Base-by-base conservation (phyloP, 768 basidiomycete genomes). In the Suillus occidentalis region DNA sequence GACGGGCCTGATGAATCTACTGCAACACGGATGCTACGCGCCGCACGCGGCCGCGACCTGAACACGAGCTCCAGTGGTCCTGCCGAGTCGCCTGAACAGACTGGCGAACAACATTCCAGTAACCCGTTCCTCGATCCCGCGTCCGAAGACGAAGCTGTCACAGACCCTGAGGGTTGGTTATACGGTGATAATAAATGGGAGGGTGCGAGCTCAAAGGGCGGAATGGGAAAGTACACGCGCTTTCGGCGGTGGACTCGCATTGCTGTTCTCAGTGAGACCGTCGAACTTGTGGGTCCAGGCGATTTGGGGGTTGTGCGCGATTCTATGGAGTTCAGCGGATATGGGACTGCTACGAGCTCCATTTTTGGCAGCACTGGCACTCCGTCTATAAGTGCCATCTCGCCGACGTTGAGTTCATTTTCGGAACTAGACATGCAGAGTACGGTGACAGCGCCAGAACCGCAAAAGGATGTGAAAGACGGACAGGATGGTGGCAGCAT, bases 121-220 rank as follows among this genome's bases (percentile, higher is more conserved):
- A 74, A 76, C 58, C 64, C 72, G 2, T 68, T 72, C 39, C 74
- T 70, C 59, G 76, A 62, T 71, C 77, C 61, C 45, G 71, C 73
- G 3, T 76, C 77, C 18, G 83, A 83, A 2, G 85, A 87, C 61
- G 85, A 88, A 52, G 77, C 80, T 36, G 73, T 79, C 43, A 97
- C 95, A 2, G 95, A 98, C 72, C 73, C 82, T 4, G 94, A 96
- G 66, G 95, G 95, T 5, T 98, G 95, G 95, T 84, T 95, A 7
- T 97, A 95, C 71, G 90, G 89, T 2, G 95, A 96, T 69, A 98
- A 98, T 75, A 97, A 97, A 74, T 98, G 95, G 95, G 95, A 97
- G 72, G 83, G 80, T 22, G 81, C 84, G 53, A 88, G 87, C 62
- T 80, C 81, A 63, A 90, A 89, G 69, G 92, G 93, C 57, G 93